phyloP scores from a whole-genome alignment of 2,329 filamentous ascomycete species.

The Xylaria sp. region DNA sequence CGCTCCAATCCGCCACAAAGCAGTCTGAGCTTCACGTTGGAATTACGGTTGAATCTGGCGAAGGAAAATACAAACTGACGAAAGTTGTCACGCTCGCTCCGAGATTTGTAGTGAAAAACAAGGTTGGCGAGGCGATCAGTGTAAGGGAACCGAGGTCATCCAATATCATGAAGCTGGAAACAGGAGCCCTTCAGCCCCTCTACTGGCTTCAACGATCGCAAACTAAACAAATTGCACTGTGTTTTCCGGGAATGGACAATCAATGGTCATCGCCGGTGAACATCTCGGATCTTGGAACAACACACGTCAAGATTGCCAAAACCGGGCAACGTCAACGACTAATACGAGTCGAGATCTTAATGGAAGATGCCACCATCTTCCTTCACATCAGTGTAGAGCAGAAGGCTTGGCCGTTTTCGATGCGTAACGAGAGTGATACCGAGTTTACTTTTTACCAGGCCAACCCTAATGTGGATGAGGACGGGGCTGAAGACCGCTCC shows the following conservation, averaged over 20 bases:
- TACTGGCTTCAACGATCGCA: conserved; percentile 87
- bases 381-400: conserved; percentile 88
- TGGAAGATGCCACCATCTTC: conserved; percentile 95
- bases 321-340: conserved; percentile 88
- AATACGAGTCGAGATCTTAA: conserved; percentile 85
- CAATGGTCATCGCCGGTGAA: conserved; percentile 99
- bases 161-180: conserved; percentile 79
- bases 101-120: conserved; percentile 93
- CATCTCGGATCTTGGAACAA: conserved; percentile 91
- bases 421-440: conserved; percentile 96
- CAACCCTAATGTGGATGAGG: conserved; percentile 91
- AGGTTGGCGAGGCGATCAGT: conserved; percentile 86
- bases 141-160: conserved; percentile 93
- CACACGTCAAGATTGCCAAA: conserved; percentile 93
- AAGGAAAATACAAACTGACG: conserved; percentile 97
- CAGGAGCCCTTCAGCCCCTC: conserved; percentile 83
- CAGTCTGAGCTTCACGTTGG: conserved; percentile 89
- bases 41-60: conserved; percentile 86
- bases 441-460: conserved; percentile 98
- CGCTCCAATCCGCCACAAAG: conserved; percentile 77
- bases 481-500: conserved; percentile 82
- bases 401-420: conserved; percentile 97
- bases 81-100: conserved; percentile 95
- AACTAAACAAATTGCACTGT: conserved; percentile 90
- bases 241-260: conserved; percentile 93